Conservation (phyloP, 2,329 filamentous ascomycete species). For the Basipetospora chlamydospora region DNA sequence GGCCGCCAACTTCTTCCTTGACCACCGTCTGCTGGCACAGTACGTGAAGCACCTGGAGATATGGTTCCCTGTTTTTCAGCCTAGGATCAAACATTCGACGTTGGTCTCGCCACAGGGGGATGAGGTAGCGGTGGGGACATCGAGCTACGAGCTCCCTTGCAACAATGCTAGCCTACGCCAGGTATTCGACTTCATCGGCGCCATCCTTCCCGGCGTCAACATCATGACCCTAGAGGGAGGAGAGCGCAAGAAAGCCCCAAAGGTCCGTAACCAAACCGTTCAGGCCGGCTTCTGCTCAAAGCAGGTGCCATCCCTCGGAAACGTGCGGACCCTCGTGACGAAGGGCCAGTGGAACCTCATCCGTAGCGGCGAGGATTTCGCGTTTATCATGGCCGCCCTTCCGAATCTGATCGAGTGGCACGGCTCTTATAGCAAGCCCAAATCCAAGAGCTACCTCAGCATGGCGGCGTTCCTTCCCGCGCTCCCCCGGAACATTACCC, state of each 20-base stretch:
- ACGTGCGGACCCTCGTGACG: conserved; percentile 53
- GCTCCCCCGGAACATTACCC: conserved; percentile 42
- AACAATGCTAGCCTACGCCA: conserved; percentile 59
- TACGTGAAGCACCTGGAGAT: conserved; percentile 62
- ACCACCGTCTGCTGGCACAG: conserved; percentile 40
- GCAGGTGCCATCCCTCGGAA: conserved; percentile 21
- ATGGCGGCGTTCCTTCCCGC: conserved; percentile 46
- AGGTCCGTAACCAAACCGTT: conserved; percentile 27
- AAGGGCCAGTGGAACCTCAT: conserved; percentile 58
- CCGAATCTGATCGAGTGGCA: conserved; percentile 52
- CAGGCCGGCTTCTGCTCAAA: conserved; percentile 8
- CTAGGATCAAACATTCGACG: too few species aligned
- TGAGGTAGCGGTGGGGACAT: conserved; percentile 29
- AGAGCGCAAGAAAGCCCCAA: conserved; percentile 59
- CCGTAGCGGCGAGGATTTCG: conserved; percentile 46
- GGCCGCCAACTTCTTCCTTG: conserved; percentile 44
- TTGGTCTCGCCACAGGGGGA: conserved; percentile 26
- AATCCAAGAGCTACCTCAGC: conserved; percentile 58
- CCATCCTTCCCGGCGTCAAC: conserved; percentile 43
- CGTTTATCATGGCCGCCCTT: conserved; percentile 43
- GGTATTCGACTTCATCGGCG: conserved; percentile 48
- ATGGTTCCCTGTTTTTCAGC: conserved; percentile 64
- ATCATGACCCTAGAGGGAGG: conserved; percentile 65
- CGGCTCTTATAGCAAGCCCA: conserved; percentile 54
- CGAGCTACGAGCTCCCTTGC: conserved; percentile 42